Percentiles rank a stretch among this genome's conserved stretches.
These are phyloP conservation scores for Podospora sp. DNA, from an alignment of 495 filamentous ascomycete species.

Conservation along the genomic window DNA sequence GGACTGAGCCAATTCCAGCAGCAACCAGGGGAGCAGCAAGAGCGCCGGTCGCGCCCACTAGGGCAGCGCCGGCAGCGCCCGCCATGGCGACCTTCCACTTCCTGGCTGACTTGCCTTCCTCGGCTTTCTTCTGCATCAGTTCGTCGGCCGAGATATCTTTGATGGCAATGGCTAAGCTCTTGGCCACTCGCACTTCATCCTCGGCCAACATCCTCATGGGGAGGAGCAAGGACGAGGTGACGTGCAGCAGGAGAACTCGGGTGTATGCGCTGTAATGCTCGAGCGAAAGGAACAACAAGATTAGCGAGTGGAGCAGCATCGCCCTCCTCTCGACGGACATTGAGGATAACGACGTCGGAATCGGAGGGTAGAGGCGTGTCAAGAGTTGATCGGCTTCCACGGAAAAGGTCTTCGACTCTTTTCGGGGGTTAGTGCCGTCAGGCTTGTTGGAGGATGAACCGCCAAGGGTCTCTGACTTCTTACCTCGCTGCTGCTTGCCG, in stretches of 20 bases:
- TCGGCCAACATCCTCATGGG: constrained; percentile 64
- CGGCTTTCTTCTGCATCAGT: constrained; percentile 65
- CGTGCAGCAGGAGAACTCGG: constrained; percentile 69
- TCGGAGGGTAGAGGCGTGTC: constrained; percentile 48
- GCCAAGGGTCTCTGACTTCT: not conserved
- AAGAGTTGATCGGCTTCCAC: constrained; percentile 44
- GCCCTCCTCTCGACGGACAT: constrained; percentile 49
- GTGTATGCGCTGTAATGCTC: constrained; percentile 79
- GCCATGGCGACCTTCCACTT: constrained; percentile 74
- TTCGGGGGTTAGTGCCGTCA: constrained; percentile 15
- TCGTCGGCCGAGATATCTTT: constrained; percentile 69
- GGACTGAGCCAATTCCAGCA: constrained; percentile 78
- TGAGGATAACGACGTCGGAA: constrained; percentile 43
- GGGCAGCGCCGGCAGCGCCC: constrained; percentile 64
- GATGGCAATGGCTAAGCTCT: constrained; percentile 71
- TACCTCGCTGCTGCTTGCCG: constrained; percentile 8
- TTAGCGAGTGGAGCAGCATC: constrained; percentile 58
- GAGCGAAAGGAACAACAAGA: constrained; percentile 77
- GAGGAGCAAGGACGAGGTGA: constrained; percentile 69
- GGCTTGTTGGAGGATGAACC: not conserved
- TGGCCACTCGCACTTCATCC: constrained; percentile 74
- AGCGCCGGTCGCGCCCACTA: constrained; percentile 74
- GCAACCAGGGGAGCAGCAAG: constrained; percentile 81
- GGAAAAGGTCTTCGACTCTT: constrained; percentile 35
- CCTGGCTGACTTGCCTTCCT: constrained; percentile 64